Evolutionary conservation across 352 stramenopile genomes (phyloP), one percentile per base, ranked within the genome.

Genomic region (Globisporangium orthogonon): DNA sequence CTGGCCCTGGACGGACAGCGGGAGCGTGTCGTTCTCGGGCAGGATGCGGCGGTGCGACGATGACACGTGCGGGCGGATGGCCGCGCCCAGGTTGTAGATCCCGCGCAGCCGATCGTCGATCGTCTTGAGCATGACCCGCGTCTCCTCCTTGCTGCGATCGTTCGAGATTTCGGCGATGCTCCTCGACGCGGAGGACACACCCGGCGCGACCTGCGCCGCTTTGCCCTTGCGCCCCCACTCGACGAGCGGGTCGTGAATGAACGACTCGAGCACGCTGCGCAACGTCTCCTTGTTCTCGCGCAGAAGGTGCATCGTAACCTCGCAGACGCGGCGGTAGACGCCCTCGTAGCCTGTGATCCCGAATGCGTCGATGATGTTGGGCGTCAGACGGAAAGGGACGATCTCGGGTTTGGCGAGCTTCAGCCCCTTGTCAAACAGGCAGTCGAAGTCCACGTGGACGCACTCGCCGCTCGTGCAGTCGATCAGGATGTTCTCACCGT

Each of bases 381-480:
- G 91, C 10, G 97, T 99, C 30, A 99, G 81, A n/a, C 98, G 94
- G 66, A 99, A 99, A 1, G 98, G 98, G 45, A 99, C 97, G 50
- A 99, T 96, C 76, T 99, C 97, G 4, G 97, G 97, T 48, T 89
- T 89, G 13, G 86, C 81, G 11, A 99, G 76, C 62, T 93, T 89
- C 5, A 99, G 77, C 6, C 97, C 97, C 67, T 99, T 99, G 73
- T 99, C 97, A 69, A 99, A 99, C 50, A 99, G 87, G 65, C 98
- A 99, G 70, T 98, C 96, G 77, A 99, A 99, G 71, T 99, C 98
- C 50, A 99, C 97, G 75, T 99, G 98, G 11, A 99, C 96, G 61
- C 95, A 98, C 76, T 99, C 97, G 43, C 97, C 97, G 54, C 81
- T 98, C 15, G 73, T 93, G 51, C 83, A 98, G 70, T 99, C 96